A percentile compares a stretch with the other conserved stretches of the same genome.
These are phyloP conservation scores for Solanum piurae DNA, from an alignment of 257 asterid species.

Conservation along the genomic window DNA sequence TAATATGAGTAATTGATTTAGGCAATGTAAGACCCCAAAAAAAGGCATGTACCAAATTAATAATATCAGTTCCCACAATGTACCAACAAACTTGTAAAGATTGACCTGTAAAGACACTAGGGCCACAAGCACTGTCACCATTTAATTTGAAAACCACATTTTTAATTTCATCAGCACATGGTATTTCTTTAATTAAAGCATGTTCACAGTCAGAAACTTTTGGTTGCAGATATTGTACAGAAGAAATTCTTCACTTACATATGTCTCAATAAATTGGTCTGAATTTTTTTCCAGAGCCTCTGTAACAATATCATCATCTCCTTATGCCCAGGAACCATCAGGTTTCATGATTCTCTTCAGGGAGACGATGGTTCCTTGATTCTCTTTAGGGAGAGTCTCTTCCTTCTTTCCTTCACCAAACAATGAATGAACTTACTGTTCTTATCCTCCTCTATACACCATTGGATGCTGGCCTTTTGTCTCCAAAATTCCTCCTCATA, in stretches of 20 bases:
- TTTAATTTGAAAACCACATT: too few relatives aligned
- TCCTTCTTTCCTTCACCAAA: too few relatives aligned
- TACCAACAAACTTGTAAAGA: not conserved
- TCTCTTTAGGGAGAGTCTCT: too few relatives aligned
- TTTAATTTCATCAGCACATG: not conserved
- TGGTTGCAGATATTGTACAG: not conserved
- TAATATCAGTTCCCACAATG: not conserved
- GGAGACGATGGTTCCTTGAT: too few relatives aligned
- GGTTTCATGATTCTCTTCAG: too few relatives aligned
- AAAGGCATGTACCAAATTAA: not conserved
- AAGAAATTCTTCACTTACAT: not conserved
- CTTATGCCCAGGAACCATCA: too few relatives aligned
- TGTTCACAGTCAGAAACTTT: not conserved
- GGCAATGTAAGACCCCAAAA: not conserved
- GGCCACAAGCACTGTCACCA: not conserved
- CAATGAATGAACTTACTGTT: too few relatives aligned
- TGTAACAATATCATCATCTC: too few relatives aligned
- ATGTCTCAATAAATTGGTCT: not conserved
- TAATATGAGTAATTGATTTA: not conserved
- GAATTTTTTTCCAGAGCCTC: too few relatives aligned
- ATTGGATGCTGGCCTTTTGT: not conserved
- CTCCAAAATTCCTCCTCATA: not conserved
- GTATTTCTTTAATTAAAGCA: not conserved
- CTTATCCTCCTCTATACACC: not conserved
- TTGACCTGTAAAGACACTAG: not conserved